These are phyloP conservation scores for Exophiala phaeomuriformis DNA, from an alignment of 2,329 filamentous ascomycete species.

Conservation along the genomic window DNA sequence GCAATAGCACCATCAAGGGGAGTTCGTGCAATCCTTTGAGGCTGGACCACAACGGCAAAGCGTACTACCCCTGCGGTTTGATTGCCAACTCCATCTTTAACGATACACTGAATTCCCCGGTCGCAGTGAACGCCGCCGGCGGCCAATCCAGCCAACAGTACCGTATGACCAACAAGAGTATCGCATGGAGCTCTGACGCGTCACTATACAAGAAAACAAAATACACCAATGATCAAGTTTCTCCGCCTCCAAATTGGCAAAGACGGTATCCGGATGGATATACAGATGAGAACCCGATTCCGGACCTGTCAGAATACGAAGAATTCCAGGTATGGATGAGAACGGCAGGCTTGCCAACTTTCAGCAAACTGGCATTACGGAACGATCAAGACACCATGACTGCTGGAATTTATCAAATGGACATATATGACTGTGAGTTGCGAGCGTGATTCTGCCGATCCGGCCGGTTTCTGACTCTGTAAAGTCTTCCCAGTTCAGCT, in stretches of 20 bases:
- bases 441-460: slow-evolving; percentile 3
- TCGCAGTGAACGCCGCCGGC: slow-evolving; percentile 48
- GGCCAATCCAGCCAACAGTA: slow-evolving; percentile 49
- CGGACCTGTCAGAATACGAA: slow-evolving; percentile 67
- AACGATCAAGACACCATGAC: slow-evolving; percentile 66
- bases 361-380: slow-evolving; percentile 84
- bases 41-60: slow-evolving; percentile 47
- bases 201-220: slow-evolving; percentile 66
- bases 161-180: slow-evolving; percentile 66
- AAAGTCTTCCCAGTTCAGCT: slow-evolving; percentile 69
- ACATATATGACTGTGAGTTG: slow-evolving; percentile 67
- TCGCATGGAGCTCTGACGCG: slow-evolving; percentile 80
- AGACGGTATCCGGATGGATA: slow-evolving; percentile 65
- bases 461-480: background rate
- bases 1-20: slow-evolving; percentile 52
- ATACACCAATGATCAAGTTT: slow-evolving; percentile 59
- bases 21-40: slow-evolving; percentile 71
- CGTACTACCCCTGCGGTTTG: slow-evolving; percentile 89
- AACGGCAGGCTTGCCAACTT: slow-evolving; percentile 84
- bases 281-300: slow-evolving; percentile 56
- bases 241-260: slow-evolving; percentile 82
- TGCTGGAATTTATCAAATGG: slow-evolving; percentile 65
- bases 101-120: slow-evolving; percentile 69
- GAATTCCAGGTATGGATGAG: slow-evolving; percentile 98
- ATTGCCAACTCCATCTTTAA: slow-evolving; percentile 98